These are phyloP conservation scores for Angophora floribunda DNA, from an alignment of 345 rosid species.

Conservation along the genomic window DNA sequence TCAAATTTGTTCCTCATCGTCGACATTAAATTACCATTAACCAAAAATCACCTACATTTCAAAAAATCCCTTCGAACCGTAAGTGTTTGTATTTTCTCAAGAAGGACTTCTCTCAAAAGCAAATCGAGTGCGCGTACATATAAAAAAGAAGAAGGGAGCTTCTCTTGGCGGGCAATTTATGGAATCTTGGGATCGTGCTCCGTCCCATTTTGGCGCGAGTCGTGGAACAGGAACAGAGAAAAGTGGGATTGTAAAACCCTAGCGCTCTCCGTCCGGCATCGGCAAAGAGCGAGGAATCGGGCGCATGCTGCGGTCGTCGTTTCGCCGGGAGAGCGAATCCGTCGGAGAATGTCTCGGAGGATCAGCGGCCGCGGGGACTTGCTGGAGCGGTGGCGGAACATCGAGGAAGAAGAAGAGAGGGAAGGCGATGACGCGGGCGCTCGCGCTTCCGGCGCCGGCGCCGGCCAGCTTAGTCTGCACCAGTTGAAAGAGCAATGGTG, in stretches of 20 bases:
- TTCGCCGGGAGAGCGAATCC: background rate
- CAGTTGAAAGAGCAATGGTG: slow-evolving; percentile 81
- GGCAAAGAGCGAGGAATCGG: background rate
- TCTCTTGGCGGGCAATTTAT: background rate
- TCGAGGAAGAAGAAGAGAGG: slow-evolving; percentile 63
- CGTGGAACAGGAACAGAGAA: background rate
- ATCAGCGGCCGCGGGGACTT: slow-evolving; percentile 13
- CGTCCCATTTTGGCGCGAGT: background rate
- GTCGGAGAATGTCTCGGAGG: background rate
- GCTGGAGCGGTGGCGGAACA: slow-evolving; percentile 61
- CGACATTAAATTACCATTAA: background rate
- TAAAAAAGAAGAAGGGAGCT: background rate
- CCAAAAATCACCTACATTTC: background rate
- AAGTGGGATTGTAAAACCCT: background rate
- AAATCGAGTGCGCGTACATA: background rate
- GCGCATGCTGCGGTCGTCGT: background rate
- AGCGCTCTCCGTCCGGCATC: background rate
- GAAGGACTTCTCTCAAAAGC: no score
- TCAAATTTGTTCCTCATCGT: background rate
- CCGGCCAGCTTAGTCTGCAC: slow-evolving; percentile 31
- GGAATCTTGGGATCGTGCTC: background rate
- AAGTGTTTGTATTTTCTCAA: no score
- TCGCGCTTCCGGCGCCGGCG: slow-evolving; percentile 27
- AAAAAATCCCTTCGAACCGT: background rate
- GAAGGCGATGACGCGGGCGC: background rate